Evolutionary conservation across 225 moss, liverwort and hornwort species (phyloP).

Genomic region (Pleurozium schreberi): DNA sequence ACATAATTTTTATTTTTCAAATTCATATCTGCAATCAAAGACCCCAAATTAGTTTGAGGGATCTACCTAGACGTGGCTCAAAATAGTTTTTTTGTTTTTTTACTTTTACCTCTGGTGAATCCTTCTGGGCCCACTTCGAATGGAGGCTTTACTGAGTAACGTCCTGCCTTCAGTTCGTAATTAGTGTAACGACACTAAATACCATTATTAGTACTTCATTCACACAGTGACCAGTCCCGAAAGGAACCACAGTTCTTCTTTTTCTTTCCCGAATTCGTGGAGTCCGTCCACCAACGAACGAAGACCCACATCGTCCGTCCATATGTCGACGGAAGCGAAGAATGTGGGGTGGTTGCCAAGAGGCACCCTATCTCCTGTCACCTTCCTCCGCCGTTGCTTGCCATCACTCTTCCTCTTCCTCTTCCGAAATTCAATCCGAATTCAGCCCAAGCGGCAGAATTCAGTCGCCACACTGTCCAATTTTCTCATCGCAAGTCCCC

Average conservation of each 20-base stretch:
- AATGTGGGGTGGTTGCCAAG: not conserved
- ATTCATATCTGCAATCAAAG: too few species aligned
- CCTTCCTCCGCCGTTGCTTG: not conserved
- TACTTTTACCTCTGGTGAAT: too few species aligned
- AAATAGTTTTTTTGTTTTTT: too few species aligned
- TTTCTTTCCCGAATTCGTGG: not conserved
- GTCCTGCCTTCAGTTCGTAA: too few species aligned
- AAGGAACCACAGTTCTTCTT: not conserved
- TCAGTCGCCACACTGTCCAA: too few species aligned
- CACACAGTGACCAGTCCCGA: not conserved
- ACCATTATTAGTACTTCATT: too few species aligned
- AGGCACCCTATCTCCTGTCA: conserved; percentile 1
- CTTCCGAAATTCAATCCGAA: not conserved
- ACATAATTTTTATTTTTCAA: too few species aligned
- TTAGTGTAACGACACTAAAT: too few species aligned
- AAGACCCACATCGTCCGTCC: not conserved
- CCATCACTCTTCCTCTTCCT: not conserved
- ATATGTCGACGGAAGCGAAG: not conserved
- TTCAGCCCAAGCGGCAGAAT: not conserved
- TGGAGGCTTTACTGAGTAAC: too few species aligned
- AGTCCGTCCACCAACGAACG: not conserved
- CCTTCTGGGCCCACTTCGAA: too few species aligned
- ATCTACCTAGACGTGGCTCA: too few species aligned
- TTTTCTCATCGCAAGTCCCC: not conserved
- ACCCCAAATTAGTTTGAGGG: too few species aligned